Base-by-base conservation (phyloP, 1,284 basidiomycete species). In the Heterobasidion occidentale region DNA sequence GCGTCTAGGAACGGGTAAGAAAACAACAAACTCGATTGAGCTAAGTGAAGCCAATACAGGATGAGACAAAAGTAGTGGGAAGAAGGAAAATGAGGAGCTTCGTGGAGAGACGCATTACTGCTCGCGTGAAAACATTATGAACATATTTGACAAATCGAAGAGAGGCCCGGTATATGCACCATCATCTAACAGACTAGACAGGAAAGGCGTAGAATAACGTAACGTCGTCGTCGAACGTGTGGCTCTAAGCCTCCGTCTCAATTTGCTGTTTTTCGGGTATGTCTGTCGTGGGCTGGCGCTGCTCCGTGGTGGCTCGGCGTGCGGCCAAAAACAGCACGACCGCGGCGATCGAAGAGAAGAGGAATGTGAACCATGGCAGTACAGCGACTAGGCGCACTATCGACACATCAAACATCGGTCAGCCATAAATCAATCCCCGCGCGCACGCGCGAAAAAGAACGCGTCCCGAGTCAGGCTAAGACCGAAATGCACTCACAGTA, bases 301-400 rank as follows among this genome's bases (percentile, higher is more conserved):
- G 3, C n/a, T 42, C 38, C 38, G 38, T 42, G 7, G 7, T 5
- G n/a, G 12, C 4, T 8, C 49, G 20, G 11, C 54, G 48, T 14
- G 61, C 34, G 36, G 65, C 58, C 35, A 60, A 9, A 55, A 67
- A 60, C 17, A 64, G 71, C 52, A 76, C 65, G 17, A 65, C 58
- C 11, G 74, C 69, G 11, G 77, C 67, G 53, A 74, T 62, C 46
- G 69, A 44, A 15, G 72, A 68, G 61, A 77, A 76, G n/a, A 79
- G 58, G 48, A 77, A 58, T 0, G 77, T 62, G 59, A 79, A 71
- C 80, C 79, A 81, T 6, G 78, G 78, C 17, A 81, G 61, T 53
- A 78, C 71, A 3, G 76, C 74, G 9, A 76, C 61, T 35, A 79
- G 67, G 54, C 67, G 69, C 59, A 79, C 80, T 81, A 42, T 54